phyloP scores from a whole-genome alignment of 2,329 filamentous ascomycete species.

The Leptographium galeiforme region DNA sequence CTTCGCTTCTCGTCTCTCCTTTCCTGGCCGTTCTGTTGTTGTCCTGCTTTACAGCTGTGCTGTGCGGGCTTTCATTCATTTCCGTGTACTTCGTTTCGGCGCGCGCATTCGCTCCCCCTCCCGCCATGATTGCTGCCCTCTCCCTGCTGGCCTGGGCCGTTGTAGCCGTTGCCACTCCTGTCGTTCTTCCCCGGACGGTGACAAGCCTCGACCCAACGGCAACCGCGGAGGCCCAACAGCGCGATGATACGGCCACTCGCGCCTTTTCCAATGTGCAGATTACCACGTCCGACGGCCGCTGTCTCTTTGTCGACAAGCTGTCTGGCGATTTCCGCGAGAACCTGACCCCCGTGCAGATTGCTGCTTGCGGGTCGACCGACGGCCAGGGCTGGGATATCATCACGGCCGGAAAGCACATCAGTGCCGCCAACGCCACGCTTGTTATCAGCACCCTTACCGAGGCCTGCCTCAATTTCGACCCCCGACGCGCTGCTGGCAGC shows the following conservation, averaged over 20 bases:
- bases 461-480: conserved; percentile 46
- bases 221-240: conserved; percentile 29
- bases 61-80: conserved; percentile 6
- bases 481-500: conserved; percentile 33
- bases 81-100: background rate
- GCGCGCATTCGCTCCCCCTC: background rate
- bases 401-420: conserved; percentile 36
- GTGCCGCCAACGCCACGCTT: conserved; percentile 30
- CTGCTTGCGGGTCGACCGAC: conserved; percentile 26
- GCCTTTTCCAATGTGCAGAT: conserved; percentile 31
- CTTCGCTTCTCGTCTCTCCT: background rate
- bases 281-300: conserved; percentile 28
- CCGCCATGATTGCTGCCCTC: conserved; percentile 9
- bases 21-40: background rate
- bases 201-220: conserved; percentile 27
- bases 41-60: conserved; percentile 9
- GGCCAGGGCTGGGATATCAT: conserved; percentile 35
- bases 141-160: conserved; percentile 10
- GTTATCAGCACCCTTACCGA: conserved; percentile 43
- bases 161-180: conserved; percentile 16
- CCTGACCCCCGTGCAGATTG: conserved; percentile 31
- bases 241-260: conserved; percentile 29
- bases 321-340: conserved; percentile 36
- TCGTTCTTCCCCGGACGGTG: conserved; percentile 22
- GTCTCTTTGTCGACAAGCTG: conserved; percentile 31